Conservation (phyloP, 73 alveolate species). For the Stentor roeselii region DNA sequence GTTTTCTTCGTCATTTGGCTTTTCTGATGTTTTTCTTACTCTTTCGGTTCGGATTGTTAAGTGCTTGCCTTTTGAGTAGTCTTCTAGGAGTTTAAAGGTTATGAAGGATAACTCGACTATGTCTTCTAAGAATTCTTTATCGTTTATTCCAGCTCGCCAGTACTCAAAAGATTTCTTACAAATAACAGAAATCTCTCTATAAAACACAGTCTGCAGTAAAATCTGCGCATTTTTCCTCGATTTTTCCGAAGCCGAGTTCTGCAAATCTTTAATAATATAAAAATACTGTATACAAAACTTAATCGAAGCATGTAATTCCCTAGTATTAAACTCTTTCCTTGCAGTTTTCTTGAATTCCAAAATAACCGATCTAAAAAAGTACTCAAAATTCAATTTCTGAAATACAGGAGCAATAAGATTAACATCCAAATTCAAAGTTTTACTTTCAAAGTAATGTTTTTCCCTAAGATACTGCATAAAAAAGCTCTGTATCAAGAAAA, state of each 20-base stretch:
- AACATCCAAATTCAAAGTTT: neutral
- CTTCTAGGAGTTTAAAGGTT: constrained; percentile 56
- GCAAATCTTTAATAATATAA: constrained; percentile 52
- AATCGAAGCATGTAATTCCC: constrained; percentile 50
- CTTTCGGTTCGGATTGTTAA: constrained; percentile 51
- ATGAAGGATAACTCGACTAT: constrained; percentile 46
- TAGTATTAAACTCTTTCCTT: constrained; percentile 28
- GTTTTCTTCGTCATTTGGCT: constrained; percentile 3
- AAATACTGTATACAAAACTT: constrained; percentile 43
- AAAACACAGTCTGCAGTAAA: constrained; percentile 43
- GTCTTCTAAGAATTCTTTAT: constrained; percentile 41
- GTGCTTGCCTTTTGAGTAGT: constrained; percentile 55
- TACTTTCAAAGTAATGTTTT: neutral
- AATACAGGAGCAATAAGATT: neutral
- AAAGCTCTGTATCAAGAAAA: constrained; percentile 56
- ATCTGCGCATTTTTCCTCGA: constrained; percentile 49
- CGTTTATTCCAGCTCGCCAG: constrained; percentile 32
- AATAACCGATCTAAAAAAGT: neutral
- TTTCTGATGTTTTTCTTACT: constrained; percentile 31
- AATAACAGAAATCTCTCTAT: constrained; percentile 41
- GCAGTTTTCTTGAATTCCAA: constrained; percentile 16
- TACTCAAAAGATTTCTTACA: constrained; percentile 30
- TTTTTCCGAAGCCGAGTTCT: constrained; percentile 41
- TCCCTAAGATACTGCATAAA: constrained; percentile 49
- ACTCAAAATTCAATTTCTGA: neutral